Evolutionary conservation across 2,329 filamentous ascomycete species (phyloP), one percentile per base, ranked within the genome.

Genomic region (Scytalidium sp.): DNA sequence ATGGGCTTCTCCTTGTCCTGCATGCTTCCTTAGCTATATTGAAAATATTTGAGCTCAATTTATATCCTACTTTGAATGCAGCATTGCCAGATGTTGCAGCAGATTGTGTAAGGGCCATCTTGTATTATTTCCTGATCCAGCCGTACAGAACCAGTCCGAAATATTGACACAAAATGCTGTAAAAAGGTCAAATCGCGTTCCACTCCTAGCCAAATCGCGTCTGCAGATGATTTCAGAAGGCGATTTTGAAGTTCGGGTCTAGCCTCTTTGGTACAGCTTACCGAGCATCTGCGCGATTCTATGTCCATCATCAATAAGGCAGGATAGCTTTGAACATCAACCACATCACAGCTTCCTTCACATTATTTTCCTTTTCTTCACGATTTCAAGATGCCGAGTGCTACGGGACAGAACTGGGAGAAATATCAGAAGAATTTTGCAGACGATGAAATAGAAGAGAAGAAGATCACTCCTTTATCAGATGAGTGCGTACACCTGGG

Each of bases 361-460:
- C 55, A 58, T 56, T 56, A 52, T 57, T 60, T 61, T 52, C 46
- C 55, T 60, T 65, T 55, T 67, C 67, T 76, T 62, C 70, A 83
- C 48, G 21, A 47, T 41, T 42, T 46, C 43, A 41, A 25, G 36
- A 43, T n/a, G 92, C 92, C 92, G 80, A 93, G 89, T 77, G 93
- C 94, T 73, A 96, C 88, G 65, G 94, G 94, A 70, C 75, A 81
- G 72, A 90, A 84, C 81, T 99, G 94, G 94, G 94, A 99, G 81
- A 97, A 97, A 79, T 97, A 96, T 80, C 83, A 89, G 76, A 97
- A 97, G 81, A 92, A 86, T 52, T 99, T 90, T 68, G 93, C 87
- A 67, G 94, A 99, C 67, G 94, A 99, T 64, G 94, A 97, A 71
- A 79, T 92, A 72, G 91, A 96, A 70, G 94, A 99, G 81, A 99